Base-by-base conservation (phyloP, 192 early-diverging fungal genomes). In the Paraglomus occultum region DNA sequence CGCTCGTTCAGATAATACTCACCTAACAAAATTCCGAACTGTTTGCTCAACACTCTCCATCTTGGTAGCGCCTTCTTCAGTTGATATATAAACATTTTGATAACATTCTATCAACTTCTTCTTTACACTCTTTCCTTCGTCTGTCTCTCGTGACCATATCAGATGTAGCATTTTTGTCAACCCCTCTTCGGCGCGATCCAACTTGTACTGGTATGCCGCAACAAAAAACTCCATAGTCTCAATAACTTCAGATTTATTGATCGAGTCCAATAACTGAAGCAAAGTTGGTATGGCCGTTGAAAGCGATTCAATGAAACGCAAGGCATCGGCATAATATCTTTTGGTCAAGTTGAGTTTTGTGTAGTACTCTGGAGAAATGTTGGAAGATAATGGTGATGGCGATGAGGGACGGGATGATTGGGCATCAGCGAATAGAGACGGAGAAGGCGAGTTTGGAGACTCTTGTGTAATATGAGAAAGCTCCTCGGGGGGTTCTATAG, bases 221-320 rank as follows among this genome's bases (percentile, higher is more conserved):
- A 94, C 92, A 72, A 98, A 94, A 73, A 98, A 98, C 52, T 92
- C 90, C 91, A 99, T 99, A 1, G 90, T 88, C 71, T 98, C 96
- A 67, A 97, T 83, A 1, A 98, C 96, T 75, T 99, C 98, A 11
- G 88, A 74, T 71, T 98, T 98, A 54, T 82, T 86, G 22, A 89
- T 96, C 3, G 94, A 96, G 3, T 88, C 90, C 42, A 99, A 81
- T 2, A 99, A 83, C 77, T 93, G 88, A 42, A 89, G 84, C 48
- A 99, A 81, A 5, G 83, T 84, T 2, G 93, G 88, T 44, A 91
- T 86, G 0, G 88, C 85, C 7, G 82, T 82, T 44, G 95, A 85
- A 39, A 98, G 84, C 69, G 93, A 87, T 73, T 89, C 75, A 23
- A 93, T 85, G 76, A 98, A 98, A 22, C 83, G 77, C n/a, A 96